Conservation (phyloP, 2,329 filamentous ascomycete genomes). For the Blastomyces silverae region DNA sequence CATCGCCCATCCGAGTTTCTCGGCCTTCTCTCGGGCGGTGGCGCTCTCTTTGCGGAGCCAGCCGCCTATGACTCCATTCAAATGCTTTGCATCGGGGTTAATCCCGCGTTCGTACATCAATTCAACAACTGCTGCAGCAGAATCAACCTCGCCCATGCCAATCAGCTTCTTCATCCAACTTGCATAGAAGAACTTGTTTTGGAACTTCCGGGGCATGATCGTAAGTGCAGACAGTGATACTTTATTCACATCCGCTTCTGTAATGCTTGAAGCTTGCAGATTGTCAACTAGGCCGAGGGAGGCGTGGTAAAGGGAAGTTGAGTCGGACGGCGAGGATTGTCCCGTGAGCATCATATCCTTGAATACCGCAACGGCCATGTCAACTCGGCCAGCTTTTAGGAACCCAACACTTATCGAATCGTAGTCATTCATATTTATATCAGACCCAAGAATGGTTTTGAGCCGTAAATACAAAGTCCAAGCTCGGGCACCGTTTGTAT, state of each 20-base stretch:
- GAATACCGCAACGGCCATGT: slow-evolving; percentile 68
- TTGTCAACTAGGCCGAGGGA: slow-evolving; percentile 37
- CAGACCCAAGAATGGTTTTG: slow-evolving; percentile 52
- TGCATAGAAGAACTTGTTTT: slow-evolving; percentile 75
- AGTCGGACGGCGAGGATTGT: slow-evolving; percentile 40
- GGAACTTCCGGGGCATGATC: slow-evolving; percentile 47
- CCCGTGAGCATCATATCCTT: slow-evolving; percentile 79
- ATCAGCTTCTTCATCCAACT: slow-evolving; percentile 85
- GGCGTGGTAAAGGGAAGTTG: slow-evolving; percentile 40
- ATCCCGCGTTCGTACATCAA: slow-evolving; percentile 67
- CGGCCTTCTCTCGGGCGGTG: slow-evolving; percentile 54
- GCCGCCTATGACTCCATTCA: slow-evolving; percentile 75
- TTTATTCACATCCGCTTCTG: slow-evolving; percentile 42
- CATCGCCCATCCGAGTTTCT: slow-evolving; percentile 69
- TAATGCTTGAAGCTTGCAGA: slow-evolving; percentile 39
- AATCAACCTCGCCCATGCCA: slow-evolving; percentile 61
- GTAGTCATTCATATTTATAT: slow-evolving; percentile 66
- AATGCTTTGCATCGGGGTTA: slow-evolving; percentile 62
- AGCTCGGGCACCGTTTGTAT: slow-evolving; percentile 51
- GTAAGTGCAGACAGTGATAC: slow-evolving; percentile 47
- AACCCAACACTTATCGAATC: slow-evolving; percentile 67
- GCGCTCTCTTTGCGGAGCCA: slow-evolving; percentile 61
- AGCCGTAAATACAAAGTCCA: slow-evolving; percentile 63
- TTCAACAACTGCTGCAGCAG: slow-evolving; percentile 64
- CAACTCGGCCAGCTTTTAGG: slow-evolving; percentile 56